phyloP scores from a whole-genome alignment of 805 yeast genomes.

The Candida gorgasii region DNA sequence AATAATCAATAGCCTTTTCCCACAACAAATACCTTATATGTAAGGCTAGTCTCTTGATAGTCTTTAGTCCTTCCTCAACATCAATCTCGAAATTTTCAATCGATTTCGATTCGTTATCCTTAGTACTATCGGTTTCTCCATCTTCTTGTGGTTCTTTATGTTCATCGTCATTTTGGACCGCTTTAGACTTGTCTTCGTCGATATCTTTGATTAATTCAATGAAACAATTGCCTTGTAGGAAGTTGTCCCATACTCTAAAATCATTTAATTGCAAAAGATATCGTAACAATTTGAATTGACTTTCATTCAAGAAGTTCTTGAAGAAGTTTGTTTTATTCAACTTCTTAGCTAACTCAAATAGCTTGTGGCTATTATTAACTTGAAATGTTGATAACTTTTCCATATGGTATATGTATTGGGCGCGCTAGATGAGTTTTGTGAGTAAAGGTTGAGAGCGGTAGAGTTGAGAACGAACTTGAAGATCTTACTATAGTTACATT shows the following conservation, averaged over 20 bases:
- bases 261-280: conserved; percentile 31
- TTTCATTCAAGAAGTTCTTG: conserved; percentile 34
- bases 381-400: conserved; percentile 40
- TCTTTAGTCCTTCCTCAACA: conserved; percentile 42
- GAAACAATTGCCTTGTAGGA: conserved; percentile 40
- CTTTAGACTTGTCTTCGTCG: conserved; percentile 6
- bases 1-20: conserved; percentile 65
- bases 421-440: no score
- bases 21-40: conserved; percentile 68
- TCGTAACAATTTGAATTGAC: conserved; percentile 33
- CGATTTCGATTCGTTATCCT: conserved; percentile 26
- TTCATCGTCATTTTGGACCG: neutral
- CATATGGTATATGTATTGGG: conserved; percentile 22
- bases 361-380: conserved; percentile 28
- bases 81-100: conserved; percentile 35
- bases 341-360: conserved; percentile 37
- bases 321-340: conserved; percentile 34
- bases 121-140: conserved; percentile 10
- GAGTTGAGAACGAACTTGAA: no score
- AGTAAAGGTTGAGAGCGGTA: no score
- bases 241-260: conserved; percentile 34
- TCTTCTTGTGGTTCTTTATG: neutral
- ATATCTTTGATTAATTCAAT: conserved; percentile 20
- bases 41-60: conserved; percentile 48
- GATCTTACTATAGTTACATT: no score